These are phyloP conservation scores for Aegilops speltoides DNA, from an alignment of 176 grass and related monocot genomes.

Conservation along the genomic window DNA sequence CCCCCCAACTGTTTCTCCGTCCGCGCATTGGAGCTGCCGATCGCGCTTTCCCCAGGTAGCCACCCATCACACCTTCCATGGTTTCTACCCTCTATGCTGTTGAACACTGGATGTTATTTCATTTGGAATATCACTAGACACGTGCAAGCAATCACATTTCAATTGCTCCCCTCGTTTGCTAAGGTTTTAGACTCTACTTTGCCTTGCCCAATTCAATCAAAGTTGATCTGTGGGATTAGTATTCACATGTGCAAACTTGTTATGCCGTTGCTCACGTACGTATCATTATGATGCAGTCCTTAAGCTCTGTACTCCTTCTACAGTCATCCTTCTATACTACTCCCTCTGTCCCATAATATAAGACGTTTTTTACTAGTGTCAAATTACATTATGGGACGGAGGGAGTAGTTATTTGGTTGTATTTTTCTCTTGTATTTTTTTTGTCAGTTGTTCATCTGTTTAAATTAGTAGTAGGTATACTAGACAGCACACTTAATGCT, in stretches of 20 bases:
- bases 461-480: not conserved
- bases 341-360: too few species aligned
- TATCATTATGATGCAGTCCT: too few species aligned
- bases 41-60: not conserved
- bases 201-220: not conserved
- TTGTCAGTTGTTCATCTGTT: not conserved
- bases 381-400: too few species aligned
- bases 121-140: not conserved
- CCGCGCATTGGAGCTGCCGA: not conserved
- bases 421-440: not conserved
- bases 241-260: too few species aligned
- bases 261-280: too few species aligned
- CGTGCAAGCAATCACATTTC: not conserved
- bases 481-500: not conserved
- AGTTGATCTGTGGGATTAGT: not conserved
- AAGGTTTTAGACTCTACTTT: too few species aligned
- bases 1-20: not conserved
- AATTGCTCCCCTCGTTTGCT: not conserved
- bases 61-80: not conserved
- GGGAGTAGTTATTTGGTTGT: not conserved
- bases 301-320: too few species aligned
- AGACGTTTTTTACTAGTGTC: too few species aligned
- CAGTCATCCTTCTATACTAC: too few species aligned
- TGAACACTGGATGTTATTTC: not conserved
- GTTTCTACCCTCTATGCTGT: not conserved